Base-by-base conservation (phyloP, 306 rosid species). In the Rosa chinensis region DNA sequence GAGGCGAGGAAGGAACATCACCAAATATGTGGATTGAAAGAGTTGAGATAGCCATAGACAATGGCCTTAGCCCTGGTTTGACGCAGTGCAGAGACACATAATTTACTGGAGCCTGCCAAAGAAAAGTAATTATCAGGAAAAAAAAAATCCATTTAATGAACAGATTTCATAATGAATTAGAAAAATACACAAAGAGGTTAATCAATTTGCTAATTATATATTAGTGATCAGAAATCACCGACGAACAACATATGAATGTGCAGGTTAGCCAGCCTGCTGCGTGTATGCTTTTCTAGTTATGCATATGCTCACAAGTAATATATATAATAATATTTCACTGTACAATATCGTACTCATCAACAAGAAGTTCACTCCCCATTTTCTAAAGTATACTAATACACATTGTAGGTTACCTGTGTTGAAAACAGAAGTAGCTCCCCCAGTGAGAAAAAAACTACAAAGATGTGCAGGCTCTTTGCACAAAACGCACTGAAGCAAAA, bases 1-100 rank as follows among this genome's bases (percentile, higher is more conserved):
- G 98, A 47, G 99, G 99, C 44, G 99, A 78, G 66, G 99, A 95
- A 72, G 99, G 97, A 78, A 95, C 98, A 76, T 92, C 99, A 42
- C 99, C 99, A 80, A 92, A 89, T 58, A 95, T 61, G 78, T 95
- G 98, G 85, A 95, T 92, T 44, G 97, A 85, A 82, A 95, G 92
- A 11, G 99, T 95, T 42, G 98, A 91, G 69, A 95, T 85, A 53
- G 97, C 99, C 92, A 92, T 92, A 64, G 99, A 88, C 61, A 92
- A 78, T 0, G 99, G 97, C 89, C 99, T 92, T 84, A 92, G 81
- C 82, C 86, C 91, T 80, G 98, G 98, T 80, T 77, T 85, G 61
- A 92, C 92, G 72, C 99, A 92, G 68, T 73, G 98, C 49, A 95
- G 97, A 83, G 86, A 90, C 72, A 94, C 77, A 79, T 88, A 94